These are phyloP conservation scores for Venturia carpophila DNA, from an alignment of 2,329 filamentous ascomycete species.

Conservation along the genomic window DNA sequence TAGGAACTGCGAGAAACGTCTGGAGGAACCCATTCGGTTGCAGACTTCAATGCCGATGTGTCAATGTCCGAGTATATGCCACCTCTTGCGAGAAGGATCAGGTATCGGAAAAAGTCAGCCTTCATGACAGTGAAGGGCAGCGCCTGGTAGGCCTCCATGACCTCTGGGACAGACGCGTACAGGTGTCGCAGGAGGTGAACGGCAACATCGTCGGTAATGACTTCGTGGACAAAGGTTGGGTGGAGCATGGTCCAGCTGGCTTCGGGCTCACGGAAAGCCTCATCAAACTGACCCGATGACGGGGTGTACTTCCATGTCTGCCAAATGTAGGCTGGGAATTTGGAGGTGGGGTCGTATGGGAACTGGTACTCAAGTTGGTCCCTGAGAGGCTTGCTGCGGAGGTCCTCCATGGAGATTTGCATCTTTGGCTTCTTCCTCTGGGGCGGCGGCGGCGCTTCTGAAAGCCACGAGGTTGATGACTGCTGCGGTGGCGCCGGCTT, in stretches of 20 bases:
- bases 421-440: constrained; percentile 37
- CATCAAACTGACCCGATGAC: constrained; percentile 63
- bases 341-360: constrained; percentile 78
- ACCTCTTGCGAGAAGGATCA: constrained; percentile 66
- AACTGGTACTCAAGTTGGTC: constrained; percentile 85
- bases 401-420: constrained; percentile 61
- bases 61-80: constrained; percentile 80
- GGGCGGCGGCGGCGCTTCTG: constrained; percentile 22
- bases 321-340: constrained; percentile 98
- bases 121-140: constrained; percentile 48
- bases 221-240: constrained; percentile 89
- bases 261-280: constrained; percentile 71
- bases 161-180: constrained; percentile 59
- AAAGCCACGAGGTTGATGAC: constrained; percentile 25
- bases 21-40: constrained; percentile 77
- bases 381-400: constrained; percentile 64
- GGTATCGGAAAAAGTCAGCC: constrained; percentile 60
- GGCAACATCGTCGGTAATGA: constrained; percentile 86
- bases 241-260: constrained; percentile 83
- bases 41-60: constrained; percentile 74
- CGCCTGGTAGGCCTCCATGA: constrained; percentile 42
- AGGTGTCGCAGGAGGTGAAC: constrained; percentile 74
- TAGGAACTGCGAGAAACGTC: constrained; percentile 68
- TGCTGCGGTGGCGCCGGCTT: constrained; percentile 25
- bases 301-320: constrained; percentile 95